Evolutionary conservation across 768 basidiomycete species (phyloP).

Genomic region (Xerocomellus amylosporus): DNA sequence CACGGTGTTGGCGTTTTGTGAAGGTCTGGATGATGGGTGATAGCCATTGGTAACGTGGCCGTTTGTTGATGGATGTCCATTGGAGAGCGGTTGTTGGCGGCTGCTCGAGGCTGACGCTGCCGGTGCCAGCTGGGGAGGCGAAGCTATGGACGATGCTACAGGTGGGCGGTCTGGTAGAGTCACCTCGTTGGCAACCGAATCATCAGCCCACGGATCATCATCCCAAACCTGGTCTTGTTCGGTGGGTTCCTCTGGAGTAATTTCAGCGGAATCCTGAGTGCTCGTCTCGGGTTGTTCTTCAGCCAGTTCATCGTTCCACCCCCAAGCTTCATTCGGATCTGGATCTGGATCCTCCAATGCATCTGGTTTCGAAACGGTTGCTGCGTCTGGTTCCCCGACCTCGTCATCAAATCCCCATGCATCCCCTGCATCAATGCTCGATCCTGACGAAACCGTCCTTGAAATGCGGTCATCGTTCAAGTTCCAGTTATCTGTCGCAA

Average conservation of each 20-base stretch:
- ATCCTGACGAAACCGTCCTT: conserved; percentile 25
- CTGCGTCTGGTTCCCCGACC: conserved; percentile 23
- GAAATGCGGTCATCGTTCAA: conserved; percentile 41
- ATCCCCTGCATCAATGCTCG: conserved; percentile 30
- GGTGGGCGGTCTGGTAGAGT: conserved; percentile 30
- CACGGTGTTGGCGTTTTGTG: conserved; percentile 13
- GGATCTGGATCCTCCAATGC: conserved; percentile 30
- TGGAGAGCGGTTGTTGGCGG: conserved; percentile 44
- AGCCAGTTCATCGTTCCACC: conserved; percentile 56
- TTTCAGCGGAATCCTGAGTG: neutral
- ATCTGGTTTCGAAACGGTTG: conserved; percentile 16
- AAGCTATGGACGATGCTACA: conserved; percentile 21
- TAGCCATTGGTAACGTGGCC: conserved; percentile 18
- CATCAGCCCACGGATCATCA: conserved; percentile 69
- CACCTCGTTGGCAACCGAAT: conserved; percentile 27
- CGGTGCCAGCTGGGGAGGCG: conserved; percentile 28
- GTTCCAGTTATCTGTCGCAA: conserved; percentile 43
- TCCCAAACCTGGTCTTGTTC: conserved; percentile 56
- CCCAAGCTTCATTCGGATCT: conserved; percentile 66
- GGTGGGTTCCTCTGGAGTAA: conserved; percentile 28
- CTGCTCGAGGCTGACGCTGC: conserved; percentile 55
- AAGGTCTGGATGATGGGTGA: conserved; percentile 17
- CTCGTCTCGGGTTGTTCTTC: conserved; percentile 32
- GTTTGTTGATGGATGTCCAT: conserved; percentile 20
- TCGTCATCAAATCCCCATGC: conserved; percentile 58